These are phyloP conservation scores for Beauveria australis DNA, from an alignment of 2,329 filamentous ascomycete species.

Conservation along the genomic window DNA sequence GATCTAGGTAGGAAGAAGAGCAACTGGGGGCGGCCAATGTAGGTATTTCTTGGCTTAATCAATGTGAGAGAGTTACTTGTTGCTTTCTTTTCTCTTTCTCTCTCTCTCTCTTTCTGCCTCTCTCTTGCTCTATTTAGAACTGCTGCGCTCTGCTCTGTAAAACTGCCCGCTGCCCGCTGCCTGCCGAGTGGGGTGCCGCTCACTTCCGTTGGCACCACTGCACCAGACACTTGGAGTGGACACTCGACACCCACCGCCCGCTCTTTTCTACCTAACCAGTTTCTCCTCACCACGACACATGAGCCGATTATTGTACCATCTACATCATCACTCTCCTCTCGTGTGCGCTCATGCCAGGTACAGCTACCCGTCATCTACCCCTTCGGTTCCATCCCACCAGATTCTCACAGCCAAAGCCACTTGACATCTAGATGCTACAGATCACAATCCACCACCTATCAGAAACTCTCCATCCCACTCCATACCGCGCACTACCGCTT, in stretches of 20 bases:
- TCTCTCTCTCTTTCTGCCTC: not conserved
- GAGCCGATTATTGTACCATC: not conserved
- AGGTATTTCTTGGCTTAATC: no score
- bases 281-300: not conserved
- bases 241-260: not conserved
- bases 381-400: not conserved
- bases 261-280: not conserved
- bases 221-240: not conserved
- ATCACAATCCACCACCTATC: slow-evolving; percentile 1
- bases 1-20: slow-evolving; percentile 17
- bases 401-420: not conserved
- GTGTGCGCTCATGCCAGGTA: not conserved
- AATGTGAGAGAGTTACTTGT: no score
- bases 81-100: not conserved
- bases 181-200: not conserved
- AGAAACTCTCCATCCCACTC: not conserved
- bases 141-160: no score
- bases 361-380: not conserved
- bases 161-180: not conserved
- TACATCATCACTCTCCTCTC: not conserved
- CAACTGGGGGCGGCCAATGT: not conserved
- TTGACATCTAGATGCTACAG: not conserved
- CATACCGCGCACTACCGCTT: no score
- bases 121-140: not conserved
- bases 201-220: not conserved